Conservation (phyloP, 495 filamentous ascomycete species). For the Xylaria acuta region DNA sequence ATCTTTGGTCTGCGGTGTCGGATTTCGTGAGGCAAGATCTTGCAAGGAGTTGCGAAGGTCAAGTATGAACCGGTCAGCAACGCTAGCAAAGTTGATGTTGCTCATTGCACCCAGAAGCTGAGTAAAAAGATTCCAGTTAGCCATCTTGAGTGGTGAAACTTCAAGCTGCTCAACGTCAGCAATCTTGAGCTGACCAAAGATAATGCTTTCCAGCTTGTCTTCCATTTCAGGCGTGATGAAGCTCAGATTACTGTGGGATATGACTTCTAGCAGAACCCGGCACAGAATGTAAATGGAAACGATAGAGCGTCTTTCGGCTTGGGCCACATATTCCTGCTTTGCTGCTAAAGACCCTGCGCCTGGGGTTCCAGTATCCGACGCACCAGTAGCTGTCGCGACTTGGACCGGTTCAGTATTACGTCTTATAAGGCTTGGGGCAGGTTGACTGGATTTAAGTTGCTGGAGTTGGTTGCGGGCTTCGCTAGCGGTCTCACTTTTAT, state of each 20-base stretch:
- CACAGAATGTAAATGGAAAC: slow-evolving; percentile 95
- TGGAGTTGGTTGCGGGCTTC: slow-evolving; percentile 65
- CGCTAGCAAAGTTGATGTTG: slow-evolving; percentile 82
- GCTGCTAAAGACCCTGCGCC: slow-evolving; percentile 53
- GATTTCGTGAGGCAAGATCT: slow-evolving; percentile 70
- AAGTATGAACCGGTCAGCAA: slow-evolving; percentile 77
- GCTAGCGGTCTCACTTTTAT: slow-evolving; percentile 85
- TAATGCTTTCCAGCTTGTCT: slow-evolving; percentile 88
- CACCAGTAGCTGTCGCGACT: slow-evolving; percentile 34
- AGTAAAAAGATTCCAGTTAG: slow-evolving; percentile 94
- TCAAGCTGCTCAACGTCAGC: slow-evolving; percentile 84
- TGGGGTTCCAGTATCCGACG: slow-evolving; percentile 26
- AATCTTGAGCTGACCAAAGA: slow-evolving; percentile 87
- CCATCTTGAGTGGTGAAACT: slow-evolving; percentile 78
- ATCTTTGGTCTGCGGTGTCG: slow-evolving; percentile 61
- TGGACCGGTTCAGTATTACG: slow-evolving; percentile 59
- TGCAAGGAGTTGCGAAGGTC: slow-evolving; percentile 81
- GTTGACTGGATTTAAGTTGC: slow-evolving; percentile 56
- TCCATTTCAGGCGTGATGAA: slow-evolving; percentile 87
- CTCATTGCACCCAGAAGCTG: slow-evolving; percentile 95
- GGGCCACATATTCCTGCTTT: slow-evolving; percentile 70
- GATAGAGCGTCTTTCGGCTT: slow-evolving; percentile 85
- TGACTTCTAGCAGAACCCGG: slow-evolving; percentile 90
- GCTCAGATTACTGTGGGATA: slow-evolving; percentile 82
- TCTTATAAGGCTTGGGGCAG: slow-evolving; percentile 45